A percentile compares a stretch with the other conserved stretches of the same genome.
These are phyloP conservation scores for Ailanthus altissimus DNA, from an alignment of 345 rosid species.

Conservation along the genomic window DNA sequence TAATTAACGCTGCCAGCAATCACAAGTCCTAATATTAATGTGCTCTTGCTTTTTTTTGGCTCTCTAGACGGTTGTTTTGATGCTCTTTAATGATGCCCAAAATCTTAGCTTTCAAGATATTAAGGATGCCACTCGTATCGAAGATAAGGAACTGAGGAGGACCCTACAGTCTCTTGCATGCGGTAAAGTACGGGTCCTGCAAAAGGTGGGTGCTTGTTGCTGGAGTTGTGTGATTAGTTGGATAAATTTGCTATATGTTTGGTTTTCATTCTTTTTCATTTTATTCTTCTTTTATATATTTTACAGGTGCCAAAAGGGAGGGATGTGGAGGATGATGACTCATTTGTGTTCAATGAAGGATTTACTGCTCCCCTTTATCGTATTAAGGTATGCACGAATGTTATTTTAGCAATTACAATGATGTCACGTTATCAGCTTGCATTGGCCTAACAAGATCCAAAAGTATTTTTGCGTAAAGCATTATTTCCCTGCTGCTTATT, in stretches of 20 bases:
- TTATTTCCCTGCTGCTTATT: too few species aligned
- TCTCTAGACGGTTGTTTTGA: conserved; percentile 88
- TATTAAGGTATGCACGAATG: conserved; percentile 54
- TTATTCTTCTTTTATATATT: not conserved
- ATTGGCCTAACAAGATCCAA: too few species aligned
- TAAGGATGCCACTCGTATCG: conserved; percentile 88
- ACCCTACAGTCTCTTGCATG: conserved; percentile 98
- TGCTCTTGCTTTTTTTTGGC: conserved; percentile 13
- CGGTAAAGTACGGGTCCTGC: conserved; percentile 94
- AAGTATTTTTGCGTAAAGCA: too few species aligned
- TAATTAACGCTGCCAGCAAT: not conserved
- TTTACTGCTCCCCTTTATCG: conserved; percentile 86
- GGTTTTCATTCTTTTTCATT: not conserved
- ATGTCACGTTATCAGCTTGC: not conserved
- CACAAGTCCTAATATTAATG: conserved; percentile 21
- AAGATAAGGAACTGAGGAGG: conserved; percentile 92
- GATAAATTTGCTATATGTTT: not conserved
- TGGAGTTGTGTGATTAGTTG: not conserved
- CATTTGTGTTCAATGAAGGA: conserved; percentile 75
- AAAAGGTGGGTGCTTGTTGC: conserved; percentile 52
- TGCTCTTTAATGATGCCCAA: conserved; percentile 94
- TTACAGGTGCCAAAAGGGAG: conserved; percentile 86
- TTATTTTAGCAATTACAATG: not conserved
- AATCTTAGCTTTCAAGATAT: conserved; percentile 91
- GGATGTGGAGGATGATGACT: conserved; percentile 91